These are phyloP conservation scores for Vanilla planifolia DNA, from an alignment of 106 monocot species.

Conservation along the genomic window DNA sequence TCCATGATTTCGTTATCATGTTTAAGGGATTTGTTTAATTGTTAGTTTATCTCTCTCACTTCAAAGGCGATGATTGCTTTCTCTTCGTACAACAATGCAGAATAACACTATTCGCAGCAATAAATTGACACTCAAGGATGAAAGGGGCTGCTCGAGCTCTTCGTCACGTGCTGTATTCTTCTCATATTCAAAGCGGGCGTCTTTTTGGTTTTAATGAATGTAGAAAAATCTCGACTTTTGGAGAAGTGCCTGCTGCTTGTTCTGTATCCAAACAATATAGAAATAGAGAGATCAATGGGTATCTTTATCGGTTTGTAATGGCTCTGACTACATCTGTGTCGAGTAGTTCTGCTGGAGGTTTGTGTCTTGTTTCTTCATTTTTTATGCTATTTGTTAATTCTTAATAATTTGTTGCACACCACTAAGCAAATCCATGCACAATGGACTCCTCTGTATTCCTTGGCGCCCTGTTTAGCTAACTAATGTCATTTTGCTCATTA, in stretches of 20 bases:
- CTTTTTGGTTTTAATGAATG: not conserved
- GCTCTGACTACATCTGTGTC: constrained; percentile 7
- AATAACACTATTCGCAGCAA: not conserved
- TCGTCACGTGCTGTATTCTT: constrained; percentile 14
- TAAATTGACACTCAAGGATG: constrained; percentile 17
- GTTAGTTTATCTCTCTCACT: too few species aligned
- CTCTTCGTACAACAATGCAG: too few species aligned
- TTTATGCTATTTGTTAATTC: not conserved
- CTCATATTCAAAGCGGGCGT: constrained; percentile 2
- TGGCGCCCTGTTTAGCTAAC: too few species aligned
- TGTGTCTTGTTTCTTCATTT: not conserved
- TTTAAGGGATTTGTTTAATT: too few species aligned
- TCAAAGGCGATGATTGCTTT: too few species aligned
- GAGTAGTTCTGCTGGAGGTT: constrained; percentile 24
- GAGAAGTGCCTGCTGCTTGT: constrained; percentile 6
- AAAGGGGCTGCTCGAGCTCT: constrained; percentile 24
- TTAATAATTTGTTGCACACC: not conserved
- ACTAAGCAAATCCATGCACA: too few species aligned
- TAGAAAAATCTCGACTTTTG: constrained; percentile 7
- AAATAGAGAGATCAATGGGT: constrained; percentile 9
- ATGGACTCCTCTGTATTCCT: too few species aligned
- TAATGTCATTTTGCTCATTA: too few species aligned
- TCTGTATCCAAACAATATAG: not conserved
- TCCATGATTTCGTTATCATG: too few species aligned
- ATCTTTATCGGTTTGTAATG: constrained; percentile 4